Evolutionary conservation across 1,139 yeast species (phyloP).

Genomic region (Sugiyamaella pinicola): DNA sequence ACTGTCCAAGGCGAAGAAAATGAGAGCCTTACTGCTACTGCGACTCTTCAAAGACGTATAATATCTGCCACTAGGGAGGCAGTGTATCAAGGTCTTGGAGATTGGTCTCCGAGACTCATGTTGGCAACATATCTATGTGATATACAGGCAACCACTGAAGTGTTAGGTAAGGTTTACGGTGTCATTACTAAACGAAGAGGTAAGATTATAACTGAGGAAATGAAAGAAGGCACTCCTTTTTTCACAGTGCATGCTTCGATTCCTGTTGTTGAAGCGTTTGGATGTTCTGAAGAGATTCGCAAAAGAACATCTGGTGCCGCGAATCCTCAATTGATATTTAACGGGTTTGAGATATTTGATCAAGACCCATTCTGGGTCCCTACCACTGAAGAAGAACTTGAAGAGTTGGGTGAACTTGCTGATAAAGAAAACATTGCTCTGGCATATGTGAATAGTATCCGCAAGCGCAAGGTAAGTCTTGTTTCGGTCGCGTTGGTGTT

Average conservation of each 20-base stretch:
- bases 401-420: constrained; percentile 88
- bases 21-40: constrained; percentile 41
- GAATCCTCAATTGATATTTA: constrained; percentile 88
- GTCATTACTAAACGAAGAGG: constrained; percentile 92
- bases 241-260: constrained; percentile 82
- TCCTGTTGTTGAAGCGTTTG: constrained; percentile 96
- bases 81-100: constrained; percentile 67
- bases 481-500: background rate
- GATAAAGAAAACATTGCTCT: constrained; percentile 91
- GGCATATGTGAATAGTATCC: constrained; percentile 75
- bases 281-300: constrained; percentile 92
- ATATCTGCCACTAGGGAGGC: constrained; percentile 73
- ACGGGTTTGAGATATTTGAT: constrained; percentile 83
- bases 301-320: constrained; percentile 97
- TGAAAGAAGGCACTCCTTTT: constrained; percentile 98
- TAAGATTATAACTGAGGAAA: constrained; percentile 80
- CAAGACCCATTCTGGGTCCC: constrained; percentile 99
- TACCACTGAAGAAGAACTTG: constrained; percentile 95
- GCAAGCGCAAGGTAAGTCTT: constrained; percentile 77
- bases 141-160: constrained; percentile 93
- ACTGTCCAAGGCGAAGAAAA: constrained; percentile 40
- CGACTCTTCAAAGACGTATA: constrained; percentile 62
- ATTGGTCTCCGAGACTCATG: constrained; percentile 85
- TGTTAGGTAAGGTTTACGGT: constrained; percentile 90
- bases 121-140: constrained; percentile 94